Conservation (phyloP, 192 early-diverging fungal species). For the Lunasporangiospora selenospora region DNA sequence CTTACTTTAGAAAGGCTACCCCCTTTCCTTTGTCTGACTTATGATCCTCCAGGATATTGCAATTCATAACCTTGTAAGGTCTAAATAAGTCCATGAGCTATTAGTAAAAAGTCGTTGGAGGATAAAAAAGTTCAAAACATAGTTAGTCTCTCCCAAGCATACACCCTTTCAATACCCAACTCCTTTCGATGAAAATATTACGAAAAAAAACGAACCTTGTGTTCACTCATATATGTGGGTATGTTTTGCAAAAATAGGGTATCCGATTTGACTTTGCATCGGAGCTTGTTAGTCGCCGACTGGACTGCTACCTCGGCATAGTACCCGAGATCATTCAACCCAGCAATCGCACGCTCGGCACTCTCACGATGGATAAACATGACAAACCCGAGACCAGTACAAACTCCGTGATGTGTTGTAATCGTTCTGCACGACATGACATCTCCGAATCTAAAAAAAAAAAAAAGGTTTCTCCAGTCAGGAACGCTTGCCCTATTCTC, state of each 20-base stretch:
- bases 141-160: neutral
- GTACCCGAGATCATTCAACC: constrained; percentile 28
- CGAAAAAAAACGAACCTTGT: constrained; percentile 14
- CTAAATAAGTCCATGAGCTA: constrained; percentile 37
- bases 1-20: constrained; percentile 39
- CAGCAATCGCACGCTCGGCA: constrained; percentile 19
- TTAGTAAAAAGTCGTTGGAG: too few species aligned
- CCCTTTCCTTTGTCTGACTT: constrained; percentile 30
- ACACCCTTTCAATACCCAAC: too few species aligned
- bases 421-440: constrained; percentile 46
- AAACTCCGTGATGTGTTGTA: constrained; percentile 27
- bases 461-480: too few species aligned
- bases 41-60: constrained; percentile 30
- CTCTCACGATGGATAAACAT: constrained; percentile 37
- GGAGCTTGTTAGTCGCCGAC: constrained; percentile 40
- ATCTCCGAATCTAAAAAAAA: constrained; percentile 24
- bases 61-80: constrained; percentile 12
- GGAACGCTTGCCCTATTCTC: too few species aligned
- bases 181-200: neutral
- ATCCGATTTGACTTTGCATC: constrained; percentile 36
- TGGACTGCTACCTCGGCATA: constrained; percentile 39
- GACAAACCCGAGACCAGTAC: constrained; percentile 39
- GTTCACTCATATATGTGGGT: constrained; percentile 27
- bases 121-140: neutral
- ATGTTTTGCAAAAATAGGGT: constrained; percentile 44